Evolutionary conservation across 2,329 filamentous ascomycete genomes (phyloP), one percentile per base, ranked within the genome.

Genomic region (Rhinocladiella similis): DNA sequence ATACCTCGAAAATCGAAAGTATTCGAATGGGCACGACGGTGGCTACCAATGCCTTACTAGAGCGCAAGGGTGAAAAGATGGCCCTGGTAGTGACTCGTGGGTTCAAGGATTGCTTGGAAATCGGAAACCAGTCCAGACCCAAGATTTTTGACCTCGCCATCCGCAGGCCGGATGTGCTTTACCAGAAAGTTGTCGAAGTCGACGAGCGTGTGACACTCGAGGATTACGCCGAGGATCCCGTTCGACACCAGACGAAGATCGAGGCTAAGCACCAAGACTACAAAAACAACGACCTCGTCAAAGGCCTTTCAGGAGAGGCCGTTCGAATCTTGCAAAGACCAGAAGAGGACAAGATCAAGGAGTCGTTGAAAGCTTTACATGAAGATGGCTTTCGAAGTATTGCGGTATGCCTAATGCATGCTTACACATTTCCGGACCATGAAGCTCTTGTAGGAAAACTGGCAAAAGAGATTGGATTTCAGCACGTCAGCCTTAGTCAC

Each of bases 21-120:
- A 96, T 97, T 70, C 87, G 92, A 47, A 97, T 97, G 92, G 92
- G 92, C 43, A 97, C 92, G 1, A 97, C 92, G 0, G 91, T 97
- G 12, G 92, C 92, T 9, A 97, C 92, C 0, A 97, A 97, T 71
- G 92, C 92, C 0, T 75, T 97, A 54, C 80, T 97, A 1, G 92
- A 97, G 73, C 80, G 92, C 56, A 96, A 96, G 72, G 92, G 92
- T 47, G 91, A 96, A 75, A 85, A 84, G 65, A 93, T 94, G 68
- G 91, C 90, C 13, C 82, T 97, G 72, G 84, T 96, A 1, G 90
- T 95, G 10, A 96, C 90, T 1, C 87, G 86, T 63, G 92, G 92
- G 0, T 96, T 96, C 78, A 87, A 85, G 64, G 91, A 97, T 71
- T 95, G 90, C 65, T 77, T 96, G 20, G 82, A 86, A 50, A 97